These are phyloP conservation scores for Saccharum spontaneum DNA, from an alignment of 176 grass and related monocot genomes.

Conservation along the genomic window DNA sequence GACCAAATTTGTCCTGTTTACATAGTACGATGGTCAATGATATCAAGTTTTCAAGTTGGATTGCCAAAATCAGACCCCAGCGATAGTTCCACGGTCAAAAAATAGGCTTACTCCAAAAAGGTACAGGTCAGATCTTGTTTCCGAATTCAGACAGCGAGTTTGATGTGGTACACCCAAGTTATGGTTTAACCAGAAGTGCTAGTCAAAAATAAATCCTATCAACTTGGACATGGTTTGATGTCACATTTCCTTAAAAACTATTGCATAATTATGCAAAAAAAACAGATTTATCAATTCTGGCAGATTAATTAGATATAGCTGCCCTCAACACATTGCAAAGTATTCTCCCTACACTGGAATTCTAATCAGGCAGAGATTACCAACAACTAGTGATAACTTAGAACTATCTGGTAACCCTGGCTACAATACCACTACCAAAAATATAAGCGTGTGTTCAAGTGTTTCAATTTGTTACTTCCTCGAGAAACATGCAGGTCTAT, in stretches of 20 bases:
- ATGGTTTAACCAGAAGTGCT: conserved; percentile 17
- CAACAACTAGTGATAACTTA: not conserved
- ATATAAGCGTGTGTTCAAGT: not conserved
- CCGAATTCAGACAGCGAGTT: not conserved
- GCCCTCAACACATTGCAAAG: not conserved
- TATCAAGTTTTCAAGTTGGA: not conserved
- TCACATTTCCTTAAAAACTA: conserved; percentile 1
- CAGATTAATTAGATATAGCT: not conserved
- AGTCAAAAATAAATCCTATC: not conserved
- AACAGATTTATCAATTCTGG: conserved; percentile 1
- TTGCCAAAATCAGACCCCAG: not conserved
- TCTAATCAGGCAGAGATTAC: not conserved
- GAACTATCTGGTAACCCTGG: not conserved
- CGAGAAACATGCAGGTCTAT: not conserved
- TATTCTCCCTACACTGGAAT: not conserved
- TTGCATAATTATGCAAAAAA: not conserved
- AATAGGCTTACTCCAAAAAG: not conserved
- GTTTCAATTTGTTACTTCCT: not conserved
- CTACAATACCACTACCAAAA: not conserved
- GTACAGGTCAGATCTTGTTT: not conserved
- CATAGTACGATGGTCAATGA: not conserved
- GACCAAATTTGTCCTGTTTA: not conserved
- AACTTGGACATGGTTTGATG: not conserved
- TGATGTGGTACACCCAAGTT: not conserved
- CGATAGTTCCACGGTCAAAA: not conserved